Conservation (phyloP, 2,329 filamentous ascomycete genomes). For the Lasiodiplodia theobromae region DNA sequence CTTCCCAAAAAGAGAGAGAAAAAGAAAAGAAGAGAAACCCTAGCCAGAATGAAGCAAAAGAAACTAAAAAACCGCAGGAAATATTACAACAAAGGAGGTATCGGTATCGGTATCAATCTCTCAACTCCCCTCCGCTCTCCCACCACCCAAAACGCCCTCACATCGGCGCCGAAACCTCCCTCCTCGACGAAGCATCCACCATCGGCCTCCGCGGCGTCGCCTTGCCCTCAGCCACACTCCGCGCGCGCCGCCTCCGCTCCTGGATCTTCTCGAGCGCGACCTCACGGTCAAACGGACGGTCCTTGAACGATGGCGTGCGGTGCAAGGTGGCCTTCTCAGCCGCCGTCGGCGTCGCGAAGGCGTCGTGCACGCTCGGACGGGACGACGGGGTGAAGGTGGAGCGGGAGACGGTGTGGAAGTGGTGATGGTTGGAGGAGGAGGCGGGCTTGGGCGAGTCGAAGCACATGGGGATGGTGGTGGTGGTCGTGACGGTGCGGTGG, state of each 20-base stretch:
- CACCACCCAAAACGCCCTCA: too few species aligned
- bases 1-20: background rate
- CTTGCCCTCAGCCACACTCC: constrained; percentile 70
- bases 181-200: constrained; percentile 56
- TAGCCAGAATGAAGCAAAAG: background rate
- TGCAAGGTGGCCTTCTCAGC: constrained; percentile 36
- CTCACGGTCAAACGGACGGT: constrained; percentile 63
- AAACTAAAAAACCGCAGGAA: background rate
- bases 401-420: constrained; percentile 28
- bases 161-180: constrained; percentile 50
- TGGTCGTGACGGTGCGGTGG: constrained; percentile 55
- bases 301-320: constrained; percentile 40
- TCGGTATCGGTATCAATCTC: background rate
- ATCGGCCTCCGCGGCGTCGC: constrained; percentile 68
- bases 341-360: constrained; percentile 37
- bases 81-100: background rate
- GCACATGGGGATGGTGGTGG: constrained; percentile 56
- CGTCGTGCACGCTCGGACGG: constrained; percentile 36
- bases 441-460: constrained; percentile 51
- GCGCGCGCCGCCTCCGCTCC: constrained; percentile 73
- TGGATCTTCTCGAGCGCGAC: constrained; percentile 78
- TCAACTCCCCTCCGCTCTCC: too few species aligned
- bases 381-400: constrained; percentile 32
- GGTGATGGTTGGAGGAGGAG: constrained; percentile 7
- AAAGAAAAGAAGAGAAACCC: background rate